Conservation (phyloP, 371 early-diverging fungal genomes). For the Entomophthora muscae region DNA sequence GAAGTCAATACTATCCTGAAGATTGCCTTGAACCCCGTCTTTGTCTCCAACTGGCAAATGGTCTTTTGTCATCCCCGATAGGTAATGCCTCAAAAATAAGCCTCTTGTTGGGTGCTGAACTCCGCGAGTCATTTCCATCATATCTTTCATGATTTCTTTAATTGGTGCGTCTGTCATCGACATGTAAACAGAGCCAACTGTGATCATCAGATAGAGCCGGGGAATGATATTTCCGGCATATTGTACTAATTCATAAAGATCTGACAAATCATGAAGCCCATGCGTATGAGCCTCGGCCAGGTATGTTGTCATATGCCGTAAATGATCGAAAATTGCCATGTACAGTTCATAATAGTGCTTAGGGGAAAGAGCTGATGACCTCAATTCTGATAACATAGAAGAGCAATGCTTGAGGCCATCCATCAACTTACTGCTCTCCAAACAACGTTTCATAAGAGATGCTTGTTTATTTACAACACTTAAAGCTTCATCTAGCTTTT, state of each 20-base stretch:
- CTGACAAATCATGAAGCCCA: conserved; percentile 77
- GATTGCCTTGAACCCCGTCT: conserved; percentile 53
- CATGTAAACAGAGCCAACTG: conserved; percentile 89
- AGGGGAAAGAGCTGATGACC: conserved; percentile 81
- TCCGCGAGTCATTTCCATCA: conserved; percentile 93
- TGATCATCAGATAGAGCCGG: conserved; percentile 91
- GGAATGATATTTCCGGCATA: conserved; percentile 95
- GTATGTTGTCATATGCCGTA: conserved; percentile 70
- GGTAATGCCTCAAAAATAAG: conserved; percentile 82
- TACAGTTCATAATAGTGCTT: conserved; percentile 96
- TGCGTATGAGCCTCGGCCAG: conserved; percentile 69
- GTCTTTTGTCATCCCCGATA: conserved; percentile 82
- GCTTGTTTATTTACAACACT: conserved; percentile 72
- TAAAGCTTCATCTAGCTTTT: conserved; percentile 67
- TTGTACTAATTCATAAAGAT: conserved; percentile 91
- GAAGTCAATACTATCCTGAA: conserved; percentile 79
- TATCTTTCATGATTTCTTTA: conserved; percentile 87
- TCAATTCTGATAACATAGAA: conserved; percentile 84
- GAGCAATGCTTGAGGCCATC: conserved; percentile 93
- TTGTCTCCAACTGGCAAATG: conserved; percentile 42
- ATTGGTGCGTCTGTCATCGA: conserved; percentile 68
- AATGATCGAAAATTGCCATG: conserved; percentile 89
- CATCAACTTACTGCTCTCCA: conserved; percentile 57
- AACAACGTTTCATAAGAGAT: conserved; percentile 71
- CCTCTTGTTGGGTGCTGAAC: conserved; percentile 95